Conservation (phyloP, 306 rosid genomes). For the Quercus wislizeni region DNA sequence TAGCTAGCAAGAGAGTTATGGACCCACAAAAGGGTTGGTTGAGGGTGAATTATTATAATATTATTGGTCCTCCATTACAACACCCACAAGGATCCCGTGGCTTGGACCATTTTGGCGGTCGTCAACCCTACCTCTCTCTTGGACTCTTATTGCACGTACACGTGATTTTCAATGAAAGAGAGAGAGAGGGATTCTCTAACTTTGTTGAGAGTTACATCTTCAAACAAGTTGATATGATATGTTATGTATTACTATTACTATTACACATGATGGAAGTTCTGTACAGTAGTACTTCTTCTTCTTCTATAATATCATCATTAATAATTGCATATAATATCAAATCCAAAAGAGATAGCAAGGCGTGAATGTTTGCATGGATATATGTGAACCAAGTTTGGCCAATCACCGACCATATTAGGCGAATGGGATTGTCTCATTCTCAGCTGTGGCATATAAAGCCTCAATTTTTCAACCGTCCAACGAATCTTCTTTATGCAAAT, state of each 20-base stretch:
- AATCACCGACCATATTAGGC: slow-evolving; percentile 45
- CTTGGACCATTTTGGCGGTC: slow-evolving; percentile 71
- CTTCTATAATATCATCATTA: background rate
- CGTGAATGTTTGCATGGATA: background rate
- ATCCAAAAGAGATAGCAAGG: background rate
- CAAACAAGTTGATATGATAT: slow-evolving; percentile 17
- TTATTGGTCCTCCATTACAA: background rate
- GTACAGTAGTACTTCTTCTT: no score
- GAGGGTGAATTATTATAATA: slow-evolving; percentile 14
- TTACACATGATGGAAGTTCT: background rate
- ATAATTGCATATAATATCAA: background rate
- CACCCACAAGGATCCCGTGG: slow-evolving; percentile 55
- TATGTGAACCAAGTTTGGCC: slow-evolving; percentile 8
- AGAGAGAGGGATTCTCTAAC: background rate
- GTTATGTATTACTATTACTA: no score
- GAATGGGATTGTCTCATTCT: background rate
- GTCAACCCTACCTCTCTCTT: background rate
- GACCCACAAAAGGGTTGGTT: slow-evolving; percentile 21
- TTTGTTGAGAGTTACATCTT: background rate
- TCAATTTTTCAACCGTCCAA: slow-evolving; percentile 34
- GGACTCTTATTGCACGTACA: slow-evolving; percentile 11
- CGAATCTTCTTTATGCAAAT: slow-evolving; percentile 21
- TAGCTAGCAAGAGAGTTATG: background rate
- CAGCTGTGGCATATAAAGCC: background rate
- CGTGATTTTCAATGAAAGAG: background rate